Evolutionary conservation across 257 asterid genomes (phyloP).

Genomic region (Ilex asprella): DNA sequence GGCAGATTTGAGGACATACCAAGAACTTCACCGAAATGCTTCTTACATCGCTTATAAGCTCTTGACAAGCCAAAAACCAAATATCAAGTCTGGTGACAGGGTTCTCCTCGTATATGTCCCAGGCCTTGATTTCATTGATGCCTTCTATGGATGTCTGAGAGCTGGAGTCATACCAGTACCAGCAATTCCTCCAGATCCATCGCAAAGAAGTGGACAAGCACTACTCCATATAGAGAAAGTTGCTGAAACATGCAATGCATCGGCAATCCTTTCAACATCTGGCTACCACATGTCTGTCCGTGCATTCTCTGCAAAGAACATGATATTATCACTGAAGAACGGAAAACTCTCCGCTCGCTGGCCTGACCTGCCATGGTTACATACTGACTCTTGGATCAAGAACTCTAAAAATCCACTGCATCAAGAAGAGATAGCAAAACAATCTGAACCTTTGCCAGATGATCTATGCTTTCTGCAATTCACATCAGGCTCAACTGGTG

Average conservation of each 20-base stretch:
- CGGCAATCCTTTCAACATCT: conserved; percentile 61
- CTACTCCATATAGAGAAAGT: conserved; percentile 65
- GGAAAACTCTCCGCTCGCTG: conserved; percentile 42
- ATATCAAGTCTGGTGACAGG: conserved; percentile 59
- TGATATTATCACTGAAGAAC: conserved; percentile 34
- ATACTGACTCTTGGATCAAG: conserved; percentile 66
- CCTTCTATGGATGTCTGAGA: conserved; percentile 79
- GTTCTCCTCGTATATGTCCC: conserved; percentile 76
- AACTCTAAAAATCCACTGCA: conserved; percentile 28
- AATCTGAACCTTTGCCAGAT: conserved; percentile 24
- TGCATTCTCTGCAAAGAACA: conserved; percentile 55
- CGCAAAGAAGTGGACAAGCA: conserved; percentile 86
- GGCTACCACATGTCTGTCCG: conserved; percentile 73
- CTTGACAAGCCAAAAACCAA: conserved; percentile 52
- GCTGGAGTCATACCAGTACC: conserved; percentile 78
- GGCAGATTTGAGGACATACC: conserved; percentile 37
- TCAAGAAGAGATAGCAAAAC: conserved; percentile 1
- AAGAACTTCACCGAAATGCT: conserved; percentile 62
- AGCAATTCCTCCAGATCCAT: conserved; percentile 84
- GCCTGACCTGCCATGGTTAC: conserved; percentile 86
- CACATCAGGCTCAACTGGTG: conserved; percentile 86
- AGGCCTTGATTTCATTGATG: conserved; percentile 70
- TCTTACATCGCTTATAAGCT: conserved; percentile 61
- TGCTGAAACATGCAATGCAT: conserved; percentile 59
- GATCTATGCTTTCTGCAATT: conserved; percentile 72